These are phyloP conservation scores for Penicillium glabrum DNA, from an alignment of 2,329 filamentous ascomycete genomes.

Conservation along the genomic window DNA sequence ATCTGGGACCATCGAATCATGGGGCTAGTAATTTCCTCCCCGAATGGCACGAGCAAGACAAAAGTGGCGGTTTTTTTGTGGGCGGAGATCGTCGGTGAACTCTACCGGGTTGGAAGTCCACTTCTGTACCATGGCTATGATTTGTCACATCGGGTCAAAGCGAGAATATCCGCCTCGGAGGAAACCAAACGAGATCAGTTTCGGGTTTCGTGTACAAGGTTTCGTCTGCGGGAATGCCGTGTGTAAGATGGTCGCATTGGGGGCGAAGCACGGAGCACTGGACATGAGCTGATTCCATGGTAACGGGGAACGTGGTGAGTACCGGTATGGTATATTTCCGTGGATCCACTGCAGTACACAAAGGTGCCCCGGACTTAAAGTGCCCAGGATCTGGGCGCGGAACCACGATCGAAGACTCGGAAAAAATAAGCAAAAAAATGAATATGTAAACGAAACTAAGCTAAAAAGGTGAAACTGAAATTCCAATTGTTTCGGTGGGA, in stretches of 20 bases:
- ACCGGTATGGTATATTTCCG: not conserved
- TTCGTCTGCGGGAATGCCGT: not conserved
- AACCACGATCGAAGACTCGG: slow-evolving; percentile 9
- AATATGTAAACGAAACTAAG: not conserved
- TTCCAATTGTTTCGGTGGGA: not conserved
- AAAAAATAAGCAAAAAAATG: slow-evolving; percentile 1
- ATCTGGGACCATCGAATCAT: not conserved
- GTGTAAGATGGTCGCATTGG: not conserved
- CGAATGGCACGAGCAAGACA: not conserved
- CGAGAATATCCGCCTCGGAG: not conserved
- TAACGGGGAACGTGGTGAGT: not conserved
- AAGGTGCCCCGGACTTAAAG: not conserved
- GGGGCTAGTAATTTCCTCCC: not conserved
- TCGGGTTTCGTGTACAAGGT: not conserved
- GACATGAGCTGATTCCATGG: not conserved
- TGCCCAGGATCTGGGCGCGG: not conserved
- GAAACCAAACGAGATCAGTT: not conserved
- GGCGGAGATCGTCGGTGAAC: slow-evolving; percentile 5
- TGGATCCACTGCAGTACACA: not conserved
- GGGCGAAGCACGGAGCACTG: not conserved
- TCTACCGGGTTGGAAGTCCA: not conserved
- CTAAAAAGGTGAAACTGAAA: not conserved
- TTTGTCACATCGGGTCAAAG: not conserved
- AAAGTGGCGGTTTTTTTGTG: not conserved
- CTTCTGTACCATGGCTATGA: not conserved